These are phyloP conservation scores for Cordyceps tenuipes DNA, from an alignment of 2,329 filamentous ascomycete genomes.

Conservation along the genomic window DNA sequence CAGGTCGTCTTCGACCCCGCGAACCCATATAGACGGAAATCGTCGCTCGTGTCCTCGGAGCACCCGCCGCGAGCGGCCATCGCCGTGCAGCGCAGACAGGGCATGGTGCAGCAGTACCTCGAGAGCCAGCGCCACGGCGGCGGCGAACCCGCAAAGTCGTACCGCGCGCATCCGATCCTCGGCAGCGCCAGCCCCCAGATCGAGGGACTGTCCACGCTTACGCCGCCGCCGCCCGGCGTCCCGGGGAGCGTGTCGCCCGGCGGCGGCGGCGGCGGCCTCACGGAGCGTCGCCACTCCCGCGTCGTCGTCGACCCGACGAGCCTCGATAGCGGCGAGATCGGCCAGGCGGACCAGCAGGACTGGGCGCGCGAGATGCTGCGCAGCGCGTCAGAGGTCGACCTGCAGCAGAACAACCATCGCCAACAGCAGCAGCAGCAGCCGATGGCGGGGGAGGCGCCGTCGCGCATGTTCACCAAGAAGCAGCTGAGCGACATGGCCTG, in stretches of 20 bases:
- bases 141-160: conserved; percentile 20
- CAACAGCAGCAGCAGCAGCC: not conserved
- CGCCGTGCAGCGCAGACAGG: conserved; percentile 39
- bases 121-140: conserved; percentile 42
- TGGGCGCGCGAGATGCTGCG: conserved; percentile 44
- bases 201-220: conserved; percentile 11
- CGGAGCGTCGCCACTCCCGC: conserved; percentile 17
- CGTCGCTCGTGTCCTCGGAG: conserved; percentile 51
- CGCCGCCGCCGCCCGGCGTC: not conserved
- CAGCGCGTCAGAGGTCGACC: conserved; percentile 33
- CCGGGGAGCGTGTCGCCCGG: conserved; percentile 16
- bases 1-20: conserved; percentile 55
- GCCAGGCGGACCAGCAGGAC: conserved; percentile 48
- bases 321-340: conserved; percentile 33
- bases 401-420: conserved; percentile 16
- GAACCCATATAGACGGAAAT: conserved; percentile 57
- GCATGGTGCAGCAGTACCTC: conserved; percentile 57
- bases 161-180: conserved; percentile 22
- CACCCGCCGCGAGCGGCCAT: conserved; percentile 18
- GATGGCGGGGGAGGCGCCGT: conserved; percentile 22
- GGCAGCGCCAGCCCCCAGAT: conserved; percentile 13
- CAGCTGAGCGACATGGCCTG: conserved; percentile 96
- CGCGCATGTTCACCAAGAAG: conserved; percentile 83
- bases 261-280: conserved; percentile 6
- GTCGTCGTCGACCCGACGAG: conserved; percentile 31